Percentiles rank a stretch among this genome's conserved stretches.
Evolutionary conservation across 441 rosid genomes (phyloP).

Genomic region (Oxalis stricta): DNA sequence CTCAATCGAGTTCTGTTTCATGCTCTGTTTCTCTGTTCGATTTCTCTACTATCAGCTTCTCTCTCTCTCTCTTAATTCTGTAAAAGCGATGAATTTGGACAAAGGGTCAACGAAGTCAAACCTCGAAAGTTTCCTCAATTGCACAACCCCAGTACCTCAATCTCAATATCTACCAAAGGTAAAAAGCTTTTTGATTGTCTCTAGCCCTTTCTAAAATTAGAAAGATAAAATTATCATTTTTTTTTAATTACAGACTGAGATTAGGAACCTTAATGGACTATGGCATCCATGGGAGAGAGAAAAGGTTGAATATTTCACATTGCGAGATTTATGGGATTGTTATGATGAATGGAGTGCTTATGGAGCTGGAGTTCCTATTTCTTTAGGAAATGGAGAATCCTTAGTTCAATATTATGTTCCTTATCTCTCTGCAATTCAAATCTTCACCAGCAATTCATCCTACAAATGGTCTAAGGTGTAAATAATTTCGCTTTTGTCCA

Average conservation of each 20-base stretch:
- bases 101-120: slow-evolving; percentile 59
- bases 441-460: slow-evolving; percentile 63
- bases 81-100: slow-evolving; percentile 40
- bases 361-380: slow-evolving; percentile 90
- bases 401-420: slow-evolving; percentile 92
- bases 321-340: slow-evolving; percentile 74
- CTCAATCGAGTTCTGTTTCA: slow-evolving; percentile 7
- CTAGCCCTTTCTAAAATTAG: not conserved
- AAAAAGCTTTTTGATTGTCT: slow-evolving; percentile 6
- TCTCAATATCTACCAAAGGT: slow-evolving; percentile 88
- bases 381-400: slow-evolving; percentile 41
- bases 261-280: slow-evolving; percentile 58
- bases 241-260: slow-evolving; percentile 37
- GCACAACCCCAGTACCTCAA: slow-evolving; percentile 63
- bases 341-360: slow-evolving; percentile 98
- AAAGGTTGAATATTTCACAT: slow-evolving; percentile 60
- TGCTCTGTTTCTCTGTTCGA: not conserved
- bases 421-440: slow-evolving; percentile 87
- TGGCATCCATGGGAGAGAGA: slow-evolving; percentile 96
- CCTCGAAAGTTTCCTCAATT: slow-evolving; percentile 74
- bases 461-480: slow-evolving; percentile 50
- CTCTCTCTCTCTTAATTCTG: slow-evolving; percentile 7
- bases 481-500: not conserved
- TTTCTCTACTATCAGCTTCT: slow-evolving; percentile 9
- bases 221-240: not conserved